Evolutionary conservation across 805 yeast species (phyloP), one percentile per base, ranked within the genome.

Genomic region (Spathaspora gorwiae): DNA sequence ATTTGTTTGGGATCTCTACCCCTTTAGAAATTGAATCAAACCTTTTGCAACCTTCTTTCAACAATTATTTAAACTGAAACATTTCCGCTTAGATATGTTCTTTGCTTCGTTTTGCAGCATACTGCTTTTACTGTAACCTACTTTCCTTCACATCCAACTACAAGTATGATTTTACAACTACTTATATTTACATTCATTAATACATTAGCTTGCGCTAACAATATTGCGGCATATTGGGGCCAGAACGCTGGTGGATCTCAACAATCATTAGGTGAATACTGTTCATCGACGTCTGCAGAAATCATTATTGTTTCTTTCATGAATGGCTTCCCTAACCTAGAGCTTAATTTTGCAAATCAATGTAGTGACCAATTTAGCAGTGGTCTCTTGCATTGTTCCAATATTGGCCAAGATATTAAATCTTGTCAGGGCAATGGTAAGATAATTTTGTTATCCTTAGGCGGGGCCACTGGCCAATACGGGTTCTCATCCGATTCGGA

Each of bases 141-240:
- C 11, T 9, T 7, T n/a, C 12, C 26, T 6, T 26, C 15, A 26
- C 35, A 26, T 15, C 9, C 36, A 19, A 26, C 13, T 13, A 19
- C 15, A 15, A 39, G 14, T 15, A 26, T 31, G 32, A 31, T 30
- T 10, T 10, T 39, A n/a, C 12, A 19, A 10, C n/a, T 39, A 13
- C 30, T 31, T 4, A 14, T 27, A 39, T 19, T 35, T 6, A 14
- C 13, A 13, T 14, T 39, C 14, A 26, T 19, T 3, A 19, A 5
- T 19, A 19, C 24, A 19, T 19, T 19, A 5, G 24, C 24, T 19
- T 19, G 24, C 24, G 32, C 12, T 29, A 39, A 72, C 30, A 85
- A 87, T 52, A 79, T 88, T 34, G 96, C 84, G 19, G 73, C 86
- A 7, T 89, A 89, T 66, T 89, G 96, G 96, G 96, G 97, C 44